Evolutionary conservation across 1,139 yeast species (phyloP).

Genomic region (Taphrina communis): DNA sequence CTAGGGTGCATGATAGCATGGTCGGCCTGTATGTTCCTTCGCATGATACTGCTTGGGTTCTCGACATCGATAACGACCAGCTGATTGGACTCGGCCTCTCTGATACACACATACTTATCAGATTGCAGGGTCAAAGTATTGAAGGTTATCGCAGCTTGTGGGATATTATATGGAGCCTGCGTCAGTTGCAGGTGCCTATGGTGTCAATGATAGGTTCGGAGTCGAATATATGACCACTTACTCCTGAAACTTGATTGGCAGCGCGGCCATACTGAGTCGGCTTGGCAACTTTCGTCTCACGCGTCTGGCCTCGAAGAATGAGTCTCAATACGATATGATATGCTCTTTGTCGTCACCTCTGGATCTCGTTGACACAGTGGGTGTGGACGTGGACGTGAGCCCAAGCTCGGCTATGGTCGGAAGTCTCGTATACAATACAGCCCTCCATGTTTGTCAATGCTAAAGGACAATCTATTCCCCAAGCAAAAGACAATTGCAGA

Average conservation of each 20-base stretch:
- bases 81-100: conserved; percentile 80
- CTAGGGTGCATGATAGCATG: conserved; percentile 95
- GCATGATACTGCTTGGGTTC: conserved; percentile 72
- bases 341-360: conserved; percentile 18
- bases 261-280: conserved; percentile 29
- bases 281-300: conserved; percentile 13
- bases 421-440: neutral
- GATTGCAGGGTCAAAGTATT: conserved; percentile 93
- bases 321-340: neutral
- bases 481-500: neutral
- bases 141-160: conserved; percentile 83
- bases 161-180: conserved; percentile 75
- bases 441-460: neutral
- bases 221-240: neutral
- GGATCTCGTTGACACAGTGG: conserved; percentile 7
- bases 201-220: neutral
- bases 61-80: conserved; percentile 90
- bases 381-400: conserved; percentile 7
- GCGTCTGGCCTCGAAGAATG: neutral
- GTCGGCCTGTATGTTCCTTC: conserved; percentile 97
- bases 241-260: conserved; percentile 42
- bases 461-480: neutral
- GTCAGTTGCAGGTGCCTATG: conserved; percentile 40
- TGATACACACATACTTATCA: conserved; percentile 82
- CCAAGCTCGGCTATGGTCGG: conserved; percentile 4